Evolutionary conservation across 768 basidiomycete species (phyloP).

Genomic region (Russula olivacea): DNA sequence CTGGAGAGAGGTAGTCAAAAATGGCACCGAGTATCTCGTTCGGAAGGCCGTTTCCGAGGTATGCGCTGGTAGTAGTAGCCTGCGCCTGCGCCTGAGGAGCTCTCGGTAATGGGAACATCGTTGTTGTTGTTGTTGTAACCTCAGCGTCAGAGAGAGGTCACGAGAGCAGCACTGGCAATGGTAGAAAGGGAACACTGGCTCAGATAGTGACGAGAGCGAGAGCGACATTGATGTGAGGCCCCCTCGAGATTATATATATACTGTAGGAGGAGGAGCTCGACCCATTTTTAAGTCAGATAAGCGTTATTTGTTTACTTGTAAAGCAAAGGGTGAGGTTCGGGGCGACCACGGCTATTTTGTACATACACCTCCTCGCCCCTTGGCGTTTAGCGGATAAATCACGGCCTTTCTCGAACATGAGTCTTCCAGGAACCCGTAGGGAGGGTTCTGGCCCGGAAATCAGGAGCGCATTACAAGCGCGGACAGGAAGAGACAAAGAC

Average conservation of each 20-base stretch:
- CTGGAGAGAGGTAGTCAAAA: constrained; percentile 34
- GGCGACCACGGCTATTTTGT: constrained; percentile 15
- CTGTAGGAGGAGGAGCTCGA: background rate
- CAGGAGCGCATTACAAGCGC: constrained; percentile 12
- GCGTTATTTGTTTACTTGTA: too few species aligned
- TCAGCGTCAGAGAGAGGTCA: background rate
- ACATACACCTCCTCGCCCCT: background rate
- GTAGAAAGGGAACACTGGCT: background rate
- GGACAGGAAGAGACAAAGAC: background rate
- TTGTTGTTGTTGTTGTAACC: too few species aligned
- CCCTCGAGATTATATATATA: background rate
- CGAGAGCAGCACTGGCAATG: background rate
- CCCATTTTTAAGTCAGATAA: background rate
- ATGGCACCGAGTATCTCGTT: constrained; percentile 53
- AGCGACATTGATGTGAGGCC: background rate
- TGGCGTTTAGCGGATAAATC: constrained; percentile 18
- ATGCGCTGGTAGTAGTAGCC: too few species aligned
- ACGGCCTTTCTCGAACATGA: constrained; percentile 9
- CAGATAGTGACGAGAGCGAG: background rate
- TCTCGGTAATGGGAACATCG: background rate
- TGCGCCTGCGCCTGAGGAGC: too few species aligned
- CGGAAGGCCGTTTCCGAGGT: constrained; percentile 34
- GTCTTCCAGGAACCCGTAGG: background rate
- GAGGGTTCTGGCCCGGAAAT: background rate
- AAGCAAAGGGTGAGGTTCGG: background rate